These are phyloP conservation scores for Lenwebbia sp. DNA, from an alignment of 345 rosid species.

Conservation along the genomic window DNA sequence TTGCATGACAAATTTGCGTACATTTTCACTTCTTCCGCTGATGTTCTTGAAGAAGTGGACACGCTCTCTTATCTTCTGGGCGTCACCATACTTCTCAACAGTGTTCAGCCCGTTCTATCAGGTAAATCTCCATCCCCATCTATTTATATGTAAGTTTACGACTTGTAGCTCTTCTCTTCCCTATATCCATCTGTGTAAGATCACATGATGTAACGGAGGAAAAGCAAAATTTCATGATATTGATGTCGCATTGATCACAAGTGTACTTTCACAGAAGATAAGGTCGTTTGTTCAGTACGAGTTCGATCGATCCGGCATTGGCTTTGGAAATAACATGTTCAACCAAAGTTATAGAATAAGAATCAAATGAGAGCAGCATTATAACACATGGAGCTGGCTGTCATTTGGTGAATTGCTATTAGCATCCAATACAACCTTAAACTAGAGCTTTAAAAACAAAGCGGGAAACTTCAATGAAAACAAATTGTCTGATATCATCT, in stretches of 20 bases:
- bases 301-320: neutral
- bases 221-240: neutral
- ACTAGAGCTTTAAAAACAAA: neutral
- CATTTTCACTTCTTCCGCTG: constrained; percentile 18
- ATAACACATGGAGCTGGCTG: neutral
- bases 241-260: neutral
- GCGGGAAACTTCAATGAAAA: neutral
- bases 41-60: constrained; percentile 18
- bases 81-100: constrained; percentile 23
- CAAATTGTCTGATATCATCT: neutral
- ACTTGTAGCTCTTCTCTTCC: neutral
- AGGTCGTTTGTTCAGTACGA: neutral
- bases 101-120: constrained; percentile 29
- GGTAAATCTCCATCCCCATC: constrained; percentile 1
- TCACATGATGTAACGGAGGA: neutral
- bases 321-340: neutral
- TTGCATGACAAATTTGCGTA: constrained; percentile 10
- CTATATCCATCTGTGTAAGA: neutral
- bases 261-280: neutral
- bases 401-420: neutral
- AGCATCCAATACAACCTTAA: neutral
- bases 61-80: constrained; percentile 10
- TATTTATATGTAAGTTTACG: neutral
- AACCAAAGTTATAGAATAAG: neutral
- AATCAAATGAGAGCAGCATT: neutral